phyloP scores from a whole-genome alignment of 1,139 yeast genomes.

The Groenewaldozyma auringiensis region DNA sequence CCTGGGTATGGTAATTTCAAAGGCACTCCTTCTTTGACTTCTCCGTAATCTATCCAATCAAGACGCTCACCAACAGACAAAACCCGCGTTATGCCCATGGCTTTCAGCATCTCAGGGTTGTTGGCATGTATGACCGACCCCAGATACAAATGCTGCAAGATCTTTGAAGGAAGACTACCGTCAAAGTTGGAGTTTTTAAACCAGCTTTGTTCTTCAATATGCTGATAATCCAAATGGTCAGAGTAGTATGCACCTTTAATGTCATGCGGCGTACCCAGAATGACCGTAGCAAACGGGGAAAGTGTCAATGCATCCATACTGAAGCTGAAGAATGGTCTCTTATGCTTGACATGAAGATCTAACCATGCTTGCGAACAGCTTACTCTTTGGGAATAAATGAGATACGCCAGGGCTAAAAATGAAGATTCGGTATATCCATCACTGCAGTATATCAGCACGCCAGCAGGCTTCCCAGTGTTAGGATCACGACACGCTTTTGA shows the following conservation, averaged over 20 bases:
- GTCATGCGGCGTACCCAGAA: slow-evolving; percentile 9
- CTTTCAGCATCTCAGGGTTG: slow-evolving; percentile 52
- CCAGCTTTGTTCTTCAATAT: slow-evolving; percentile 23
- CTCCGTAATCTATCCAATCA: slow-evolving; percentile 40
- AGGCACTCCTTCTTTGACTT: slow-evolving; percentile 8
- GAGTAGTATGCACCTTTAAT: slow-evolving; percentile 8
- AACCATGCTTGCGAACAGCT: slow-evolving; percentile 44
- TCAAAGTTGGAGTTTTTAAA: slow-evolving; percentile 23
- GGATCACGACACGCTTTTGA: slow-evolving; percentile 10
- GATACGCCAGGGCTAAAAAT: slow-evolving; percentile 57
- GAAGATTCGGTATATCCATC: slow-evolving; percentile 95
- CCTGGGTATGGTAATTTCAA: slow-evolving; percentile 18
- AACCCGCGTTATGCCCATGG: slow-evolving; percentile 64
- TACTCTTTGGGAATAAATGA: slow-evolving; percentile 58
- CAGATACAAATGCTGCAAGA: slow-evolving; percentile 74
- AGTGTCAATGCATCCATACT: slow-evolving; percentile 64
- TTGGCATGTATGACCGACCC: slow-evolving; percentile 85
- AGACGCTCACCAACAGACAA: slow-evolving; percentile 83
- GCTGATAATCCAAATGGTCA: slow-evolving; percentile 1
- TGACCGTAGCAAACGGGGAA: slow-evolving; percentile 56
- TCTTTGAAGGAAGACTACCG: slow-evolving; percentile 66
- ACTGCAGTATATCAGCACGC: slow-evolving; percentile 58
- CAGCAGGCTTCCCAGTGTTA: slow-evolving; percentile 18
- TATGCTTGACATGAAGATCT: slow-evolving; percentile 51
- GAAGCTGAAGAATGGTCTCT: slow-evolving; percentile 79